Conservation (phyloP, 2,329 filamentous ascomycete genomes). For the Colletotrichum sublineola region DNA sequence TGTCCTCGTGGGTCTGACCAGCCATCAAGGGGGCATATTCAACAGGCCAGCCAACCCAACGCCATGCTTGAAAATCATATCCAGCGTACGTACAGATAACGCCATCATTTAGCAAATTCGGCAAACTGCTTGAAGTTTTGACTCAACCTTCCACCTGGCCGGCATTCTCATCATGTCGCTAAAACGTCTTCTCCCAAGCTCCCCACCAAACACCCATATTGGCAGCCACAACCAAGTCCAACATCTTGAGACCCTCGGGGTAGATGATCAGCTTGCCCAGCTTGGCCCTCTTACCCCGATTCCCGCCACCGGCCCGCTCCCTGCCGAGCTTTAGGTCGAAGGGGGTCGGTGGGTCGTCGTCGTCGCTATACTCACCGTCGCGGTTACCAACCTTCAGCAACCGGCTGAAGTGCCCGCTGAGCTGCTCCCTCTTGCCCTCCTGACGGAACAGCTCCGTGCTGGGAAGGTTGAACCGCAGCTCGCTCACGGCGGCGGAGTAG, state of each 20-base stretch:
- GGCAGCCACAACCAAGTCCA: slow-evolving; percentile 90
- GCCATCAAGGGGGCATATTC: background rate
- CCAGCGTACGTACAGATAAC: background rate
- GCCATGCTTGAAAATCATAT: background rate
- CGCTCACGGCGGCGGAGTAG: slow-evolving; percentile 72
- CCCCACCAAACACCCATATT: slow-evolving; percentile 97
- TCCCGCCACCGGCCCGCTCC: slow-evolving; percentile 88
- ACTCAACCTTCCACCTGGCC: background rate
- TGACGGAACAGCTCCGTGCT: slow-evolving; percentile 63
- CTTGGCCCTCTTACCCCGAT: slow-evolving; percentile 88
- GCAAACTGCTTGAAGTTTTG: background rate
- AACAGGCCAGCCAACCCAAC: slow-evolving; percentile 7
- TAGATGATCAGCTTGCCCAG: slow-evolving; percentile 92
- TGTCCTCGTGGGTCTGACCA: background rate
- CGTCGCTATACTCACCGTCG: slow-evolving; percentile 49
- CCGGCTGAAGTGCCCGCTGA: slow-evolving; percentile 60
- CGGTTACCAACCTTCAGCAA: slow-evolving; percentile 49
- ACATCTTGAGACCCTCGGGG: slow-evolving; percentile 93
- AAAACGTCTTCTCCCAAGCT: slow-evolving; percentile 76
- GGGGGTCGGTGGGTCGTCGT: slow-evolving; percentile 56
- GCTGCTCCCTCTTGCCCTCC: slow-evolving; percentile 48
- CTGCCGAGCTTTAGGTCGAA: slow-evolving; percentile 82
- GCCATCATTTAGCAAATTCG: background rate
- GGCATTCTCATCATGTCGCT: background rate
- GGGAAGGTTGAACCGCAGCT: slow-evolving; percentile 91